Evolutionary conservation across 768 basidiomycete genomes (phyloP).

Genomic region (Leccinum longicurvipes): DNA sequence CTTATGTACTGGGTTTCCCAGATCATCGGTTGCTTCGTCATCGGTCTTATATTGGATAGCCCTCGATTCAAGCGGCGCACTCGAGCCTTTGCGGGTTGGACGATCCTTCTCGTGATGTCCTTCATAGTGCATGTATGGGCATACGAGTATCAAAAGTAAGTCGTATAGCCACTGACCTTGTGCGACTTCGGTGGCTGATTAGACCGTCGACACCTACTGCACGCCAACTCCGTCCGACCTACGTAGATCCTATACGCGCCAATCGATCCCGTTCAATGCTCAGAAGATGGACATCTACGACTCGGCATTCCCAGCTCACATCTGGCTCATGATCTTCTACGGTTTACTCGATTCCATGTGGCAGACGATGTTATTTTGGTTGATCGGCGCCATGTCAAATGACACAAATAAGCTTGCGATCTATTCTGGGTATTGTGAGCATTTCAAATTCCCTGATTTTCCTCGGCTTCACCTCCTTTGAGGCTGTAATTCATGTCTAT

Average conservation of each 20-base stretch:
- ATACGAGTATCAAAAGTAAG: conserved; percentile 68
- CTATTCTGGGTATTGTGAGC: conserved; percentile 74
- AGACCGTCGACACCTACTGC: neutral
- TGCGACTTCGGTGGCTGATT: neutral
- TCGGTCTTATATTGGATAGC: conserved; percentile 64
- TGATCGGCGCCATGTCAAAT: conserved; percentile 82
- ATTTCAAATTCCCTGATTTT: conserved; percentile 42
- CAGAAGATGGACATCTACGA: conserved; percentile 54
- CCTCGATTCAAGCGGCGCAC: conserved; percentile 51
- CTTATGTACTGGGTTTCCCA: conserved; percentile 79
- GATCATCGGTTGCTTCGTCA: conserved; percentile 66
- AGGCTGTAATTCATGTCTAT: neutral
- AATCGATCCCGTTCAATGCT: conserved; percentile 38
- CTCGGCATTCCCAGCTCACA: conserved; percentile 25
- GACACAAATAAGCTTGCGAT: conserved; percentile 74
- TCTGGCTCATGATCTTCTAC: conserved; percentile 64
- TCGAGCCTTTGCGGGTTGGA: conserved; percentile 68
- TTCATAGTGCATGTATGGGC: conserved; percentile 72
- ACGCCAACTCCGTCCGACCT: neutral
- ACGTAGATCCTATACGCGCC: conserved; percentile 54
- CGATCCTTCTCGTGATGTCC: conserved; percentile 54
- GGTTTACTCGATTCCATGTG: conserved; percentile 78
- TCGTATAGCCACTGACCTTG: neutral
- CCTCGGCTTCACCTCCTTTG: too few species aligned
- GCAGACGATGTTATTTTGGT: conserved; percentile 77